Evolutionary conservation across 768 basidiomycete species (phyloP), one percentile per base, ranked within the genome.

Genomic region (Boletus bicolor): DNA sequence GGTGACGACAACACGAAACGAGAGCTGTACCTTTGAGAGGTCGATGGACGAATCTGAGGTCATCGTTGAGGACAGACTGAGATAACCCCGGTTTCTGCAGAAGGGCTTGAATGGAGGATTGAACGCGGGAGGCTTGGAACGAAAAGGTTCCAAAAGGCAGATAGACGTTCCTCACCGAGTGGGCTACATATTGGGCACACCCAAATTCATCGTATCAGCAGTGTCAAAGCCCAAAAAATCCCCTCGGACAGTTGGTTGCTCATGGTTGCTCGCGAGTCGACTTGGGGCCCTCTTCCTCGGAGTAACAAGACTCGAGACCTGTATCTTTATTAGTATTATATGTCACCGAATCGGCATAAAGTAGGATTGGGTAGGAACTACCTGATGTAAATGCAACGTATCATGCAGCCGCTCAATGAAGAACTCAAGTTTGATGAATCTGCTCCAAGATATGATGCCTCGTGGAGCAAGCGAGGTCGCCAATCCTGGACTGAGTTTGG

Each of bases 401-500:
- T 49, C 10, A 24, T 15, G 47, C 50, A 53, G 47, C 49, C 39
- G 28, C 37, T 54, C 46, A 48, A 44, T 35, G 47, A 45, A 34
- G 37, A 21, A 10, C 49, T 35, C 28, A 35, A 43, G 6, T 30
- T 43, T 34, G n/a, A 41, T 51, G 36, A 37, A 7, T 24, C 21
- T 44, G 39, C 3, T 4, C 26, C 36, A 28, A 39, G 24, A 60
- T 51, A 26, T 28, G 48, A 46, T 7, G 49, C 66, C 65, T 67
- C 65, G 47, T 66, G 65, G 52, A 1, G 28, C 14, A 47, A 59
- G 64, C 63, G 24, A 63, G 66, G 65, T 26, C 14, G 38, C 3
- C 28, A 17, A 24, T 3, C 21, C 21, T 24, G 21, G 21, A 24
- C 21, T 3, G 21, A 3, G 21, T 24, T 24, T 24, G 21, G 21